A percentile compares a stretch with the other conserved stretches of the same genome.
Conservation (phyloP, 208 protist species). For the Leishmania martiniquensis region DNA sequence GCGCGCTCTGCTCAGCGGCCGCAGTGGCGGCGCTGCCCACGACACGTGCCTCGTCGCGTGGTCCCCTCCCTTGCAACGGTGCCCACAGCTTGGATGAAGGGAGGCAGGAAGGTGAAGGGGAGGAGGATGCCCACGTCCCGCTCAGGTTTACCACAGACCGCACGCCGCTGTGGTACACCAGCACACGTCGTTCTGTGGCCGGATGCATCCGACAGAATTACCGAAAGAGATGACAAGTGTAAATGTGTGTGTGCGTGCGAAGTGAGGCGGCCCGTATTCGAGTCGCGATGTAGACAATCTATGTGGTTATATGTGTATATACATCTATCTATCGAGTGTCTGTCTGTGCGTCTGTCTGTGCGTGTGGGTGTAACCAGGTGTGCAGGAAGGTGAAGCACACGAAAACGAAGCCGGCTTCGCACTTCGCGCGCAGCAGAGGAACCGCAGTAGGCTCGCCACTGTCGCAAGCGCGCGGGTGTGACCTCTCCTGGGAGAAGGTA, state of each 20-base stretch:
- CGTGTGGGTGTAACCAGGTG: background rate
- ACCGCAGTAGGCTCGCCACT: background rate
- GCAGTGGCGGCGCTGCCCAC: background rate
- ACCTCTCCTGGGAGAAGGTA: background rate
- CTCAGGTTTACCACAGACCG: constrained; percentile 22
- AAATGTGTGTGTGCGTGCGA: background rate
- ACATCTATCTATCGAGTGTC: background rate
- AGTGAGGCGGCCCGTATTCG: background rate
- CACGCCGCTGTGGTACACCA: constrained; percentile 24
- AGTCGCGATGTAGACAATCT: background rate
- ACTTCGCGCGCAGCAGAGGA: background rate
- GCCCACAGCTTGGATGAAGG: background rate
- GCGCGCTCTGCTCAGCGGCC: background rate
- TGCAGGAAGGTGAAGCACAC: background rate
- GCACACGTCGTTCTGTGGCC: constrained; percentile 14
- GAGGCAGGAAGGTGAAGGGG: background rate
- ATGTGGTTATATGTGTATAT: too few species aligned
- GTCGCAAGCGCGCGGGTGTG: background rate
- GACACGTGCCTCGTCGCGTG: background rate
- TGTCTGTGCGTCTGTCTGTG: background rate
- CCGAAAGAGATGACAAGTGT: background rate
- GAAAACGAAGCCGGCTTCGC: background rate
- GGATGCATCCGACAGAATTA: background rate
- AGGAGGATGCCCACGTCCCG: constrained; percentile 1
- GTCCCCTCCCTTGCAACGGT: background rate